phyloP scores from a whole-genome alignment of 495 filamentous ascomycete genomes.

The Penicillium parvum region DNA sequence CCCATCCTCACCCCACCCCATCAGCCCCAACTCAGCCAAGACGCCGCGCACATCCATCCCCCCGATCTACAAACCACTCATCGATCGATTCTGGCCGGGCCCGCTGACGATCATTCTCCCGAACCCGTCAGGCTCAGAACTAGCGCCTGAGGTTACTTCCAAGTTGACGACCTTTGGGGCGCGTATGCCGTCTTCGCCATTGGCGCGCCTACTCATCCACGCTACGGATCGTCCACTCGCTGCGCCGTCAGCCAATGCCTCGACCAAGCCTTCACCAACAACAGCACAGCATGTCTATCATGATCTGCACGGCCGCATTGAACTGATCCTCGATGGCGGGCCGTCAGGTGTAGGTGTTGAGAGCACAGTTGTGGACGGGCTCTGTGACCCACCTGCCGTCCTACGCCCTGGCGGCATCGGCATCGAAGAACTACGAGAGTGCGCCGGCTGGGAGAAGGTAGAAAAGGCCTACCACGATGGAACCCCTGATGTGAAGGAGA shows the following conservation, averaged over 20 bases:
- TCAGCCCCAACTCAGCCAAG: constrained; percentile 20
- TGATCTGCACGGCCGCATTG: constrained; percentile 80
- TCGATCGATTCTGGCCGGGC: constrained; percentile 87
- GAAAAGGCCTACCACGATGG: constrained; percentile 70
- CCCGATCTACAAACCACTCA: constrained; percentile 73
- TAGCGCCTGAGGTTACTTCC: constrained; percentile 86
- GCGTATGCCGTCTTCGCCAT: constrained; percentile 76
- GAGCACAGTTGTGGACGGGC: constrained; percentile 92
- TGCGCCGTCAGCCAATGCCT: constrained; percentile 93
- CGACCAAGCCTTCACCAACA: constrained; percentile 86
- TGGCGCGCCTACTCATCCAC: constrained; percentile 83
- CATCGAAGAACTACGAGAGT: constrained; percentile 69
- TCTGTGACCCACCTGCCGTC: constrained; percentile 73
- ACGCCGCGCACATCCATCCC: constrained; percentile 56
- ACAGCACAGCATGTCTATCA: constrained; percentile 82
- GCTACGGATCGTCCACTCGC: constrained; percentile 73
- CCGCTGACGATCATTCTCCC: constrained; percentile 89
- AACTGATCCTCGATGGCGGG: constrained; percentile 86
- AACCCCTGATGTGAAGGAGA: constrained; percentile 36
- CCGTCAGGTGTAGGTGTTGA: constrained; percentile 84
- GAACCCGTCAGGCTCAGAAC: constrained; percentile 59
- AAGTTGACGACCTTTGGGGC: constrained; percentile 79
- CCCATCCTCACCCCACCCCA: constrained; percentile 15
- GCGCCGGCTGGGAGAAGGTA: constrained; percentile 76
- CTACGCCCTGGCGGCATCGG: constrained; percentile 89